Evolutionary conservation across 2,329 filamentous ascomycete genomes (phyloP), one percentile per base, ranked within the genome.

Genomic region (Colletotrichum sp.): DNA sequence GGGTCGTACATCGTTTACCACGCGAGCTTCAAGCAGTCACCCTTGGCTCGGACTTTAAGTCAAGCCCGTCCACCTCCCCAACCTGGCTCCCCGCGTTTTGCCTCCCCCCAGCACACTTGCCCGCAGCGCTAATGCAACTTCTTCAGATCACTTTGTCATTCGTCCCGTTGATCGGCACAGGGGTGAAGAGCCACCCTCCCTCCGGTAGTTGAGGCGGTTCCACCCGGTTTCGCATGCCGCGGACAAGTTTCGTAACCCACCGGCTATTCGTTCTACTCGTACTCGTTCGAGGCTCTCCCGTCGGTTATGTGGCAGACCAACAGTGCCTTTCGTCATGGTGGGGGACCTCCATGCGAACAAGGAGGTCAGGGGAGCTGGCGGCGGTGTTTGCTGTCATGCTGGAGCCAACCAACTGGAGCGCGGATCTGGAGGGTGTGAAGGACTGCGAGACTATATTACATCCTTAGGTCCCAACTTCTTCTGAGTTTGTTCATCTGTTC

Each of bases 161-260:
- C 36, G 32, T 68, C 65, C 59, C 71, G 59, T 69, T 30, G 34
- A 65, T 69, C 36, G 26, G 43, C 64, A 13, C 70, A 67, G 43
- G 64, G 57, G 32, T 12, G 24, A 7, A 30, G 21, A 26, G 57
- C n/a, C 57, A 59, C 24, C 26, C 32, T n/a, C 28, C 43, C 26
- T 61, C 69, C 32, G 64, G 30, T 55, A 59, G 65, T 39, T 60
- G 57, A 52, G 9, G 69, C 26, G 70, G 57, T 73, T 52, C 64
- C 72, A 64, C 39, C 64, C 59, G 39, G 65, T 73, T 73, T 69
- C 65, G 71, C 24, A 61, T 55, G 36, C 72, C 67, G 67, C 43
- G 57, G 64, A 7, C 13, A 26, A 52, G 43, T 68, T 73, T 65
- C 63, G 67, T 30, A 39, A 32, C 67, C 43, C 30, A 30, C n/a